Base-by-base conservation (phyloP, 495 filamentous ascomycete species). In the Aspergillus panamensis region DNA sequence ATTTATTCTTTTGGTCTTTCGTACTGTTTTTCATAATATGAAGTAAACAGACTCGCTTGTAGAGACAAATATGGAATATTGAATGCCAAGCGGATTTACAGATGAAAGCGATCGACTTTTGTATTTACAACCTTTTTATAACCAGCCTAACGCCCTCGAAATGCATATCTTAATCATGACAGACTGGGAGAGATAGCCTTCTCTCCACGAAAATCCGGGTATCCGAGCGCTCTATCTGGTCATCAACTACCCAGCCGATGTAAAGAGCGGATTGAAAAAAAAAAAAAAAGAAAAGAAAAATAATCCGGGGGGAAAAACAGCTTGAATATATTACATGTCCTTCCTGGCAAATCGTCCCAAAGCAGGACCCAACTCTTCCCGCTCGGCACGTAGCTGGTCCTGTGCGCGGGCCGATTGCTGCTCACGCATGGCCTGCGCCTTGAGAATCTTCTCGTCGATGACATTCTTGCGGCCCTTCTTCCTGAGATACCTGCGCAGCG, bases 391-490 rank as follows among this genome's bases (percentile, higher is more conserved):
- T 50, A 90, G 70, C 60, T 80, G 81, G 66, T 86, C 82, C 62
- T 86, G 85, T 19, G 78, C 78, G 51, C 82, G 84, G 64, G 80
- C 76, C 35, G 76, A 76, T 49, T 85, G 82, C 58, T 83, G 81
- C 64, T 87, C 84, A 71, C 83, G 82, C 68, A 90, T 62, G 57
- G 79, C 81, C 66, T 90, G 83, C 43, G 89, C 80, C 69, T 81
- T 84, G 67, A 88, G 62, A 52, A 87, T 80, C 72, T 82, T 86
- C 78, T 95, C 92, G 76, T 97, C 95, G 69, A 97, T 88, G 58
- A 98, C 83, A 68, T 98, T 98, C 75, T 84, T 86, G 57, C 84
- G 82, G 21, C 88, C 84, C 77, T 90, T 92, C 86, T 97, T 98
- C 66, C 93, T 78, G 59, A 97, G 70, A 65, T 91, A 90, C 69